Conservation (phyloP, 2,329 filamentous ascomycete genomes). For the Colletotrichum sp. region DNA sequence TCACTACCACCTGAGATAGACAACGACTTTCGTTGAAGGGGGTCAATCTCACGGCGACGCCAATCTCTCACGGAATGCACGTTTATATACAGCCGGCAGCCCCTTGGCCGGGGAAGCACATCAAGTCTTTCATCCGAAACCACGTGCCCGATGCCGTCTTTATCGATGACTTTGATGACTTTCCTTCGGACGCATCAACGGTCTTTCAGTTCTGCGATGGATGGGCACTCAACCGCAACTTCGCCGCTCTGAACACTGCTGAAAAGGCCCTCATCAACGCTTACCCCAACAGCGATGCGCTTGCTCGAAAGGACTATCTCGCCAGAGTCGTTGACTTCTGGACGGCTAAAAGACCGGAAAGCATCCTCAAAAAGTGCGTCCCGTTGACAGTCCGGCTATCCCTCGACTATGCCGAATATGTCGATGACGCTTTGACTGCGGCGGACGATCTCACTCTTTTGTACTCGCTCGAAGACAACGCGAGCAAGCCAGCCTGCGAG, state of each 20-base stretch:
- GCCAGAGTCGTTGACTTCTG: slow-evolving; percentile 38
- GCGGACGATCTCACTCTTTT: slow-evolving; percentile 38
- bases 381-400: slow-evolving; percentile 37
- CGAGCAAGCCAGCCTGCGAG: slow-evolving; percentile 25
- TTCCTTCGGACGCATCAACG: slow-evolving; percentile 25
- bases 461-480: slow-evolving; percentile 38
- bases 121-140: slow-evolving; percentile 30
- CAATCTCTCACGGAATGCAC: slow-evolving; percentile 22
- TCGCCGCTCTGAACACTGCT: slow-evolving; percentile 32
- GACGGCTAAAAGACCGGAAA: slow-evolving; percentile 37
- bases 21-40: not conserved
- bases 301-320: slow-evolving; percentile 40
- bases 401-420: slow-evolving; percentile 42
- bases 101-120: slow-evolving; percentile 35
- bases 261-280: slow-evolving; percentile 37
- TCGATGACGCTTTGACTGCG: slow-evolving; percentile 38
- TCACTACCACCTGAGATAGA: not conserved
- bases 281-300: slow-evolving; percentile 41
- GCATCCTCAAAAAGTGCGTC: slow-evolving; percentile 31
- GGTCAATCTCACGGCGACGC: not conserved
- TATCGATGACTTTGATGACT: slow-evolving; percentile 28
- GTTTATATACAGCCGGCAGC: slow-evolving; percentile 27
- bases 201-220: slow-evolving; percentile 39
- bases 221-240: slow-evolving; percentile 36
- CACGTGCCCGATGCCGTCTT: slow-evolving; percentile 32